phyloP scores from a whole-genome alignment of 352 stramenopile genomes.

The Phytophthora lateralis region DNA sequence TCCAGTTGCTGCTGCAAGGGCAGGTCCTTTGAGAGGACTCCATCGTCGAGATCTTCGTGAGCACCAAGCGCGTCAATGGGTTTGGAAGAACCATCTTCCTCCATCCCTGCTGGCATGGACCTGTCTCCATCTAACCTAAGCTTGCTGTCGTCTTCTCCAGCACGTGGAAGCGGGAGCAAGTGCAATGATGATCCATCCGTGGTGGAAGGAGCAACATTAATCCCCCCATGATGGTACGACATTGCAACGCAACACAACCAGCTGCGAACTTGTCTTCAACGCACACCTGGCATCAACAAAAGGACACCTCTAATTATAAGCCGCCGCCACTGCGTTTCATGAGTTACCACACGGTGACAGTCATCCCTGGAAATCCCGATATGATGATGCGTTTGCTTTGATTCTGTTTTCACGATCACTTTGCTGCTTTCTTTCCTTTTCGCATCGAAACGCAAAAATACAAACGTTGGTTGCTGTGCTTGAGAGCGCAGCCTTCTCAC shows the following conservation, averaged over 20 bases:
- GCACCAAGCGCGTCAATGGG: constrained; percentile 12
- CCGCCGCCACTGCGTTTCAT: neutral
- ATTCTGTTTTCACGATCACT: constrained; percentile 11
- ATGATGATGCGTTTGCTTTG: constrained; percentile 12
- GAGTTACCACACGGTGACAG: neutral
- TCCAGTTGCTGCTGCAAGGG: constrained; percentile 53
- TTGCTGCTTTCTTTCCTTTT: neutral
- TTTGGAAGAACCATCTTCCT: constrained; percentile 15
- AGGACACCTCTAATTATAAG: constrained; percentile 31
- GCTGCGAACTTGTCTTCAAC: neutral
- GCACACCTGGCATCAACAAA: constrained; percentile 8
- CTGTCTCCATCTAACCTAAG: constrained; percentile 1
- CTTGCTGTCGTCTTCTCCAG: constrained; percentile 16
- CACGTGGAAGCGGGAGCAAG: constrained; percentile 13
- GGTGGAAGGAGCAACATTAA: neutral
- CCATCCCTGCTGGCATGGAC: constrained; percentile 4
- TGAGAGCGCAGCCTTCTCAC: neutral
- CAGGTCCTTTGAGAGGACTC: constrained; percentile 43
- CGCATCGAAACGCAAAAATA: constrained; percentile 17
- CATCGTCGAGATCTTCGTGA: constrained; percentile 35
- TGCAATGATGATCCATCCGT: constrained; percentile 14
- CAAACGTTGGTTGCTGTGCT: constrained; percentile 11
- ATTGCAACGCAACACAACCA: constrained; percentile 4
- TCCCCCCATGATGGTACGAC: constrained; percentile 13
- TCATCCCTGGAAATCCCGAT: neutral